A percentile compares a stretch with the other conserved stretches of the same genome.
These are phyloP conservation scores for Sisymbrium irio DNA, from an alignment of 345 rosid genomes.

Conservation along the genomic window DNA sequence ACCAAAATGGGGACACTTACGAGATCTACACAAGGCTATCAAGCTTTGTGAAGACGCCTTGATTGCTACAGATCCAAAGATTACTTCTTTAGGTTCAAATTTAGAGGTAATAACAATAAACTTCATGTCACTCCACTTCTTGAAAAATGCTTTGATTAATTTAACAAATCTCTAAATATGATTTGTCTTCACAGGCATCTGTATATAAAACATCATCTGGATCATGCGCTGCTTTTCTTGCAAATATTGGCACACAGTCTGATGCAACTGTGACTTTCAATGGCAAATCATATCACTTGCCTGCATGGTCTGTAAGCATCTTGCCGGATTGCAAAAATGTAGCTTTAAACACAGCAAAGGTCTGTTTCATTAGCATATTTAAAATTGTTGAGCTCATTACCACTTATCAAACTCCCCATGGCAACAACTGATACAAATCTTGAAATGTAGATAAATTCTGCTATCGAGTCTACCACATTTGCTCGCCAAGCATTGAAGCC, in stretches of 20 bases:
- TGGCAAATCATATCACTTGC: conserved; percentile 69
- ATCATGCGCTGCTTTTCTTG: conserved; percentile 84
- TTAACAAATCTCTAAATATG: too few relatives aligned
- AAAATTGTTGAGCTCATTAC: background rate
- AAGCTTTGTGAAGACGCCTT: conserved; percentile 83
- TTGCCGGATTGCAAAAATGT: conserved; percentile 94
- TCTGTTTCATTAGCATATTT: conserved; percentile 30
- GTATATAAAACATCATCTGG: conserved; percentile 67
- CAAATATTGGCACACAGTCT: conserved; percentile 55
- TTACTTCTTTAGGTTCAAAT: conserved; percentile 66
- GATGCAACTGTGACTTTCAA: conserved; percentile 66
- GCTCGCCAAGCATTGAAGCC: conserved; percentile 42
- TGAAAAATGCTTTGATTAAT: background rate
- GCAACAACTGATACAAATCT: conserved; percentile 6
- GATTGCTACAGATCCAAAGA: conserved; percentile 67
- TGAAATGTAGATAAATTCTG: conserved; percentile 60
- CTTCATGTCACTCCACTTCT: background rate
- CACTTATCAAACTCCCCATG: background rate
- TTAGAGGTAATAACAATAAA: conserved; percentile 55
- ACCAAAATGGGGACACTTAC: conserved; percentile 96
- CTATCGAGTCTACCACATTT: conserved; percentile 54
- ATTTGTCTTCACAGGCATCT: conserved; percentile 50
- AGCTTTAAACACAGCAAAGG: conserved; percentile 92
- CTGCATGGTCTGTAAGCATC: conserved; percentile 98
- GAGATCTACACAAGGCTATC: conserved; percentile 83